These are phyloP conservation scores for Cryptococcus sp. DNA, from an alignment of 1,284 basidiomycete genomes.

Conservation along the genomic window DNA sequence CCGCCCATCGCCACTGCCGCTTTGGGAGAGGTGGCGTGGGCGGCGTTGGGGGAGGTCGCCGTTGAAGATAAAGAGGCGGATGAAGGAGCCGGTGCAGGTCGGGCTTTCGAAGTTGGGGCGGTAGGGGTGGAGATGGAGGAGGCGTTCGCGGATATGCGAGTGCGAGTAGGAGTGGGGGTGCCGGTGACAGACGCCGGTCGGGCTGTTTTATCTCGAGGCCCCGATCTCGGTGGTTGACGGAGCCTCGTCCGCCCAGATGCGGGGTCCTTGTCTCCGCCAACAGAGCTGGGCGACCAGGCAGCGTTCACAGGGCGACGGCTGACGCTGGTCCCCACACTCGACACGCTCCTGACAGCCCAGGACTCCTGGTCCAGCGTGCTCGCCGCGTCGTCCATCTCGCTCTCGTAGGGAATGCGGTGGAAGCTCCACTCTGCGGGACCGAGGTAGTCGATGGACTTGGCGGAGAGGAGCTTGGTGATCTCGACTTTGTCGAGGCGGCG, in stretches of 20 bases:
- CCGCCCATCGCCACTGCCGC: background rate
- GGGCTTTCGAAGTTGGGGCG: background rate
- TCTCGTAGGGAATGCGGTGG: conserved; percentile 21
- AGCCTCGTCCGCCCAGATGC: no score
- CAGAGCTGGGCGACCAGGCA: no score
- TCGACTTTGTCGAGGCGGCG: conserved; percentile 21
- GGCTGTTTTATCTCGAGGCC: no score
- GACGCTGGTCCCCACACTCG: conserved; percentile 20
- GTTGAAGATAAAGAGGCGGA: no score
- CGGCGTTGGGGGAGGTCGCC: background rate
- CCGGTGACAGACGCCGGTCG: no score
- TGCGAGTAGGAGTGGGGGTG: background rate
- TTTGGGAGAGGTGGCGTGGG: background rate
- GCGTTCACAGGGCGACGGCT: background rate
- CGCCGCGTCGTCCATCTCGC: conserved; percentile 5
- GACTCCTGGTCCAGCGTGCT: conserved; percentile 10
- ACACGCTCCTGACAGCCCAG: conserved; percentile 24
- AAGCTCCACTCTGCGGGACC: conserved; percentile 69
- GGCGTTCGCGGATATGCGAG: conserved; percentile 19
- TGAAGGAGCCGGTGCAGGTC: no score
- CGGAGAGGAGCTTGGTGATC: conserved; percentile 57
- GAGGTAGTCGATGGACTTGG: conserved; percentile 53
- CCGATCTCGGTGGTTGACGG: no score
- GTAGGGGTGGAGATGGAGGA: conserved; percentile 17
- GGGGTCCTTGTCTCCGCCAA: no score